Evolutionary conservation across 345 rosid species (phyloP).

Genomic region (Garcia nutans): DNA sequence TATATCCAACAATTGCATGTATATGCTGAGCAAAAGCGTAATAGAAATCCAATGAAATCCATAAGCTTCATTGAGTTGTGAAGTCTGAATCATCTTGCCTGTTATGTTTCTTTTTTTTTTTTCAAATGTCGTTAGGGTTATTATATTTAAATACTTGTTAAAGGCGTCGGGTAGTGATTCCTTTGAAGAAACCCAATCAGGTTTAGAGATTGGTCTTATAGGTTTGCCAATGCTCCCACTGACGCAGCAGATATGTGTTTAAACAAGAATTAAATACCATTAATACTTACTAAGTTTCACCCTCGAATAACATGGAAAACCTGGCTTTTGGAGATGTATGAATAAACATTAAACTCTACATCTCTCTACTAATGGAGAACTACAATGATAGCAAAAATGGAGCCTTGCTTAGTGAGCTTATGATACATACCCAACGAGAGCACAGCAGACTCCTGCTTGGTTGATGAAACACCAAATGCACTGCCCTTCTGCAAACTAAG

Average conservation of each 20-base stretch:
- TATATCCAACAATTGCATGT: not conserved
- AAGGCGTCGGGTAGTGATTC: not conserved
- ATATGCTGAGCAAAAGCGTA: not conserved
- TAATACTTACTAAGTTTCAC: too few species aligned
- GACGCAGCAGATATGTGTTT: too few species aligned
- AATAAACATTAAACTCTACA: not conserved
- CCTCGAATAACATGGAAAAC: too few species aligned
- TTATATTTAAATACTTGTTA: not conserved
- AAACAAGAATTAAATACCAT: too few species aligned
- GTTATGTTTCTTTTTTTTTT: not conserved
- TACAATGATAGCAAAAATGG: not conserved
- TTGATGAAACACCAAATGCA: conserved; percentile 53
- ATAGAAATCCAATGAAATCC: not conserved
- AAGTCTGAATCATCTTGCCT: not conserved
- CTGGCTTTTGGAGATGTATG: not conserved
- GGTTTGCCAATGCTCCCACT: not conserved
- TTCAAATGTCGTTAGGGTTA: too few species aligned
- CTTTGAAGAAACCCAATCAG: not conserved
- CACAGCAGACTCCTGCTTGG: conserved; percentile 99
- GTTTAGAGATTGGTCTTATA: not conserved
- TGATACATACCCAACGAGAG: conserved; percentile 81
- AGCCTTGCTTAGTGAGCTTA: not conserved
- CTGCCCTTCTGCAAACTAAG: conserved; percentile 50
- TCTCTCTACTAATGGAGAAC: not conserved
- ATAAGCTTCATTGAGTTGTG: too few species aligned